Percentiles rank a stretch among this genome's conserved stretches.
phyloP scores from a whole-genome alignment of 208 protist genomes.

The Trypanosoma lewisi region DNA sequence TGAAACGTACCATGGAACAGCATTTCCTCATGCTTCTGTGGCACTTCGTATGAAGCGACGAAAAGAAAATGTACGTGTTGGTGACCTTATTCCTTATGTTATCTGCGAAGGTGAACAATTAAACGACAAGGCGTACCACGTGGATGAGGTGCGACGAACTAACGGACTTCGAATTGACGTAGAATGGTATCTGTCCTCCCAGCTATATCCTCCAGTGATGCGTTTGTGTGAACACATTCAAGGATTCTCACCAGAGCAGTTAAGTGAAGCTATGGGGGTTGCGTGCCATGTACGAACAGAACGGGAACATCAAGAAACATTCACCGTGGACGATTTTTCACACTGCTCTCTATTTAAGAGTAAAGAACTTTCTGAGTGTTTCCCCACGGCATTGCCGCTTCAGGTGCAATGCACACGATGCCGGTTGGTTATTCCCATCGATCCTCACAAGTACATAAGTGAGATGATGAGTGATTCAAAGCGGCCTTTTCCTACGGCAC shows the following conservation, averaged over 20 bases:
- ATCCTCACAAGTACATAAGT: slow-evolving; percentile 76
- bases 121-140: slow-evolving; percentile 78
- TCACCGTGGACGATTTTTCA: slow-evolving; percentile 58
- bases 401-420: slow-evolving; percentile 78
- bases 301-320: slow-evolving; percentile 14
- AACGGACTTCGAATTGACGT: slow-evolving; percentile 78
- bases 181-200: slow-evolving; percentile 94
- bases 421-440: slow-evolving; percentile 58
- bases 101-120: slow-evolving; percentile 84
- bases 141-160: slow-evolving; percentile 78
- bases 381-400: slow-evolving; percentile 62
- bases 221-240: slow-evolving; percentile 94
- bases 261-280: slow-evolving; percentile 87
- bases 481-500: slow-evolving; percentile 13
- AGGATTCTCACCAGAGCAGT: slow-evolving; percentile 74
- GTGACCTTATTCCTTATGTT: slow-evolving; percentile 97
- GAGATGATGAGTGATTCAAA: slow-evolving; percentile 36
- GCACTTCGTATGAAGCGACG: slow-evolving; percentile 92
- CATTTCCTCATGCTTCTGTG: slow-evolving; percentile 94
- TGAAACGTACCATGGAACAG: slow-evolving; percentile 93
- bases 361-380: slow-evolving; percentile 65
- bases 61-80: slow-evolving; percentile 90
- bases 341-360: slow-evolving; percentile 77
- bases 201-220: slow-evolving; percentile 94
- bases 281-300: slow-evolving; percentile 33